Evolutionary conservation across 2,329 filamentous ascomycete genomes (phyloP).

Genomic region (Aciculosporium take): DNA sequence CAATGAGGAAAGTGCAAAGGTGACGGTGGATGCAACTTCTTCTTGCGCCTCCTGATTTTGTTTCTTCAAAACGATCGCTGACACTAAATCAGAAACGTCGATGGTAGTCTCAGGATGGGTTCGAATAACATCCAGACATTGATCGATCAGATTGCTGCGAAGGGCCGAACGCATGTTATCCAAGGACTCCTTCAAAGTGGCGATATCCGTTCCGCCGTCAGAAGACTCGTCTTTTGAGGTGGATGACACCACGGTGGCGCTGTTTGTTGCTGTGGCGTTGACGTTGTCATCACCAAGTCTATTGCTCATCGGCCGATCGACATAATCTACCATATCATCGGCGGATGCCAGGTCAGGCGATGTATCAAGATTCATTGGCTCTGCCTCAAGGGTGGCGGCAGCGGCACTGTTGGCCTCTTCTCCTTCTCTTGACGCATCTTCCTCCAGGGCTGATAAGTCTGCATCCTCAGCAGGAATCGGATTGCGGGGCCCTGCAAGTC

Average conservation of each 20-base stretch:
- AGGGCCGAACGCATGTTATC: slow-evolving; percentile 62
- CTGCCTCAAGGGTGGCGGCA: slow-evolving; percentile 16
- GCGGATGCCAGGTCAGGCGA: slow-evolving; percentile 10
- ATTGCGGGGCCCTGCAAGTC: slow-evolving; percentile 46
- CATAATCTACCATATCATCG: slow-evolving; percentile 4
- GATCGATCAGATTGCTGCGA: slow-evolving; percentile 67
- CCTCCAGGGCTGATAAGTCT: slow-evolving; percentile 20
- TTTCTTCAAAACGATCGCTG: slow-evolving; percentile 51
- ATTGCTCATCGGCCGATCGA: slow-evolving; percentile 2
- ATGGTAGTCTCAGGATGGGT: slow-evolving; percentile 80
- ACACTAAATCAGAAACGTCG: slow-evolving; percentile 78
- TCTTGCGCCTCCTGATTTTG: slow-evolving; percentile 41
- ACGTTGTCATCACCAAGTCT: neutral
- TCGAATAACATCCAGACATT: slow-evolving; percentile 79
- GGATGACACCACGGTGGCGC: slow-evolving; percentile 3
- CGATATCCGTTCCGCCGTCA: slow-evolving; percentile 9
- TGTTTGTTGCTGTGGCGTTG: slow-evolving; percentile 3
- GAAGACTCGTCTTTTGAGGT: slow-evolving; percentile 6
- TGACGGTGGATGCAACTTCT: slow-evolving; percentile 70
- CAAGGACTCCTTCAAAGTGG: slow-evolving; percentile 54
- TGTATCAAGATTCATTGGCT: slow-evolving; percentile 24
- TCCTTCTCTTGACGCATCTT: slow-evolving; percentile 11
- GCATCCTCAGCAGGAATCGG: slow-evolving; percentile 51
- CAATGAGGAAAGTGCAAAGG: slow-evolving; percentile 66
- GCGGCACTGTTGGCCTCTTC: slow-evolving; percentile 12